Evolutionary conservation across 2,329 filamentous ascomycete species (phyloP), one percentile per base, ranked within the genome.

Genomic region (Pseudonectria foliicola): DNA sequence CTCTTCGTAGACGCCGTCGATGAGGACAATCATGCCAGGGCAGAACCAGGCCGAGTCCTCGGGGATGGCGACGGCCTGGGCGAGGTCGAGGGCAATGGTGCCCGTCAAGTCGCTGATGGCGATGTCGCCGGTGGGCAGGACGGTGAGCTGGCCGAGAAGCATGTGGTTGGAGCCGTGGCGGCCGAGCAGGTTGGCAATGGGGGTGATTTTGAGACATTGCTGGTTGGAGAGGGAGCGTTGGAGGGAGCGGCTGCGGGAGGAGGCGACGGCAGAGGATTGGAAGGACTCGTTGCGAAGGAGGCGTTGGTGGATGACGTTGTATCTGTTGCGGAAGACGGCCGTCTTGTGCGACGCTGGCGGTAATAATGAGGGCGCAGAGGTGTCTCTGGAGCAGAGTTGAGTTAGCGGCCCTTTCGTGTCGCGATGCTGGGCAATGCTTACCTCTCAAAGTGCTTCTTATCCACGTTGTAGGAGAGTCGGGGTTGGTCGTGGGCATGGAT

Each of bases 1-100:
- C 57, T 96, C 92, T 56, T 95, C 88, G 54, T 98, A 98, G n/a
- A 90, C 80, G 6, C 92, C 92, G 52, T 98, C 92, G 1, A 95
- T 78, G 0, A 98, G 72, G 4, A 96, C 85, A 31, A 98, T 85
- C 88, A 96, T 96, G 3, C 93, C 93, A 0, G 92, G 89, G 5
- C 82, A 80, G 54, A 95, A 95, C 83, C 88, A 98, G 4, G 85
- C 82, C 15, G 85, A 87, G 53, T 90, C 81, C 40, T 87, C 80
- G 0, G 89, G 89, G 36, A 95, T 82, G 11, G 84, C 78, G 14
- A 80, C 78, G 0, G 90, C 86, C 52, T 90, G 83, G 13, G 79
- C 75, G 10, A 96, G 64, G 48, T 96, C 88, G 2, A 98, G 68
- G 3, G 77, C 72, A 49, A 98, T 94, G 34, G 85, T 90, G 13